Conservation (phyloP, 2,329 filamentous ascomycete genomes). For the Cladophialophora bantiana region DNA sequence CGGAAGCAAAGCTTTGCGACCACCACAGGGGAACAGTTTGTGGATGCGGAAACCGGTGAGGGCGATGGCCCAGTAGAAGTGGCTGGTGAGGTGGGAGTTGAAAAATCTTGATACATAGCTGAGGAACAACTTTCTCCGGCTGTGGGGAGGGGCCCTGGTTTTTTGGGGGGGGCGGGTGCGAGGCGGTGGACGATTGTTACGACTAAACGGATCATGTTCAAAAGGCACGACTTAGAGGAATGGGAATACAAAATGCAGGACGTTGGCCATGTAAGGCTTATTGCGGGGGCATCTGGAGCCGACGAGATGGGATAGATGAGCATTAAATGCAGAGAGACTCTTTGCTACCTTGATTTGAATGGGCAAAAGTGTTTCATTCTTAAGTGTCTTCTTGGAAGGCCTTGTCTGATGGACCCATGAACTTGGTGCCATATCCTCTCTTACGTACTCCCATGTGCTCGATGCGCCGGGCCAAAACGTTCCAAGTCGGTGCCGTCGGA, state of each 20-base stretch:
- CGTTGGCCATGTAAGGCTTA: neutral
- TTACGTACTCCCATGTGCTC: no score
- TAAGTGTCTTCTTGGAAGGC: neutral
- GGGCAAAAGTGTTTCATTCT: slow-evolving; percentile 1
- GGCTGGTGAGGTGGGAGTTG: neutral
- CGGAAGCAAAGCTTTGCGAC: slow-evolving; percentile 33
- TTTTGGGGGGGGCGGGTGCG: neutral
- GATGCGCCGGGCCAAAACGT: no score
- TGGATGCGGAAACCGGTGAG: slow-evolving; percentile 35
- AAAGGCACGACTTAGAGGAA: slow-evolving; percentile 5
- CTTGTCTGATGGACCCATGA: no score
- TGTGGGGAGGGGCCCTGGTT: neutral
- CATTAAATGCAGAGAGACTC: slow-evolving; percentile 1
- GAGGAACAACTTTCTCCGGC: neutral
- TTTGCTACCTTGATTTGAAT: neutral
- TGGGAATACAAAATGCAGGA: neutral
- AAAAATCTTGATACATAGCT: neutral
- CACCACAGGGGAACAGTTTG: slow-evolving; percentile 33
- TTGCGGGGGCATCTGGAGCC: neutral
- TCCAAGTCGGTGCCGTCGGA: no score
- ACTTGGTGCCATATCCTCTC: no score
- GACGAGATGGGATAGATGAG: slow-evolving; percentile 1
- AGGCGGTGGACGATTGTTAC: neutral
- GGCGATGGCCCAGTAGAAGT: neutral
- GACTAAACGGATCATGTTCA: slow-evolving; percentile 8